Conservation (phyloP, 768 basidiomycete genomes). For the Rhodotorula paludigena region DNA sequence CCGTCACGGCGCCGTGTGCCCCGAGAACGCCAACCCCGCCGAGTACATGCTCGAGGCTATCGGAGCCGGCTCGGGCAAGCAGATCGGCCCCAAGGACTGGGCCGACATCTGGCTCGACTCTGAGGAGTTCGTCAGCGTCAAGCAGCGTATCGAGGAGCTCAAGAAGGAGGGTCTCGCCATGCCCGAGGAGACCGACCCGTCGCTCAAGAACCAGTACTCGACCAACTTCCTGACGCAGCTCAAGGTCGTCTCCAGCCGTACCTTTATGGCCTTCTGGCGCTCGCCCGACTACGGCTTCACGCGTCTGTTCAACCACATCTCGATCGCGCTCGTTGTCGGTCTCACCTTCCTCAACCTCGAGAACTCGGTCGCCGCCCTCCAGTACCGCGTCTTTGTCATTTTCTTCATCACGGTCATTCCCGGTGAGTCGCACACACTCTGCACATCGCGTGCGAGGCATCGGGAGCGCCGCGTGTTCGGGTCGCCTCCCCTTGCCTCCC, state of each 20-base stretch:
- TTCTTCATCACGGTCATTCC: constrained; percentile 46
- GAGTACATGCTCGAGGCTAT: constrained; percentile 64
- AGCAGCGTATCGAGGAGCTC: constrained; percentile 54
- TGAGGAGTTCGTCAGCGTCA: constrained; percentile 55
- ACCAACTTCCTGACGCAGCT: constrained; percentile 73
- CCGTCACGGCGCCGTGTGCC: constrained; percentile 66
- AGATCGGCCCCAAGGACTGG: constrained; percentile 59
- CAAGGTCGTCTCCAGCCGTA: constrained; percentile 60
- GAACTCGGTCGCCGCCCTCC: constrained; percentile 53
- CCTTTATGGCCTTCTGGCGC: constrained; percentile 69
- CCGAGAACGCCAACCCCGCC: constrained; percentile 65
- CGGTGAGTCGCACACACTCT: too few species aligned
- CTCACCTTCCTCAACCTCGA: constrained; percentile 63
- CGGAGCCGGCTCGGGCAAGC: constrained; percentile 66
- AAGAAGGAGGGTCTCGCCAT: constrained; percentile 52
- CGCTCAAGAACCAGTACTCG: constrained; percentile 53
- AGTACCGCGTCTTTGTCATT: constrained; percentile 59
- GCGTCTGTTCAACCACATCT: constrained; percentile 68
- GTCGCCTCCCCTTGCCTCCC: not conserved
- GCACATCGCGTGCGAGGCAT: too few species aligned
- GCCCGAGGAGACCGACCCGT: constrained; percentile 50
- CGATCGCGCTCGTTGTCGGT: constrained; percentile 45
- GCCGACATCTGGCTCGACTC: constrained; percentile 58
- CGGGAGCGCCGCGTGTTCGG: too few species aligned
- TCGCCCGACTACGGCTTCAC: constrained; percentile 81